Evolutionary conservation across 164 flowering plant species (phyloP).

Genomic region (Protea cynaroides): DNA sequence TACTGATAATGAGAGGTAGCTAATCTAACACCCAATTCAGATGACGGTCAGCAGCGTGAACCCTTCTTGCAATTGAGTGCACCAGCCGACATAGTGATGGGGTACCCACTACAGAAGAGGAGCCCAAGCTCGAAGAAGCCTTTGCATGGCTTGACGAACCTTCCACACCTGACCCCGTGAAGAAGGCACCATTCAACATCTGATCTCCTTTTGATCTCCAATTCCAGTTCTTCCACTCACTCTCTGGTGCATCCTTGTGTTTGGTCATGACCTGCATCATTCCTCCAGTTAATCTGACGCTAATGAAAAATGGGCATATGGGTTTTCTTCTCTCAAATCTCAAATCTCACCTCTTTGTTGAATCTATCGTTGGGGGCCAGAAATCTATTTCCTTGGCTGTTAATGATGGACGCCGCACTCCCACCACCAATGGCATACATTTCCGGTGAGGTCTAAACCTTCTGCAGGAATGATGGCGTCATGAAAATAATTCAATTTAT

Average conservation of each 20-base stretch:
- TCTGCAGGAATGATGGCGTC: too few relatives aligned
- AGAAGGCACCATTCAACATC: slow-evolving; percentile 70
- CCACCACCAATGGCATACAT: slow-evolving; percentile 94
- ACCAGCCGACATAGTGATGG: slow-evolving; percentile 51
- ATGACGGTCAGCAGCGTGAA: slow-evolving; percentile 32
- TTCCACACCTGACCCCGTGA: slow-evolving; percentile 54
- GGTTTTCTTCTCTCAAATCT: not conserved
- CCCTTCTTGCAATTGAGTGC: slow-evolving; percentile 59
- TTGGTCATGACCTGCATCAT: slow-evolving; percentile 56
- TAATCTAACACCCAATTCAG: too few relatives aligned
- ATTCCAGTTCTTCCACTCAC: slow-evolving; percentile 64
- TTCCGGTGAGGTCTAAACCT: slow-evolving; percentile 77
- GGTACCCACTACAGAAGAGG: slow-evolving; percentile 45
- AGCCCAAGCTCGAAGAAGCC: slow-evolving; percentile 62
- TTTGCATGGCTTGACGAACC: slow-evolving; percentile 59
- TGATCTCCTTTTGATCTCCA: slow-evolving; percentile 80
- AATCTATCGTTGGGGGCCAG: slow-evolving; percentile 48
- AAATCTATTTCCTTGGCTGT: slow-evolving; percentile 80
- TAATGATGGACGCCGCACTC: slow-evolving; percentile 72
- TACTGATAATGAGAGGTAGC: too few relatives aligned
- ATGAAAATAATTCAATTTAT: too few relatives aligned
- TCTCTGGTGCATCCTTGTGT: slow-evolving; percentile 45
- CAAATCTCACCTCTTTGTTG: slow-evolving; percentile 51
- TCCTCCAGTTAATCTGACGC: not conserved
- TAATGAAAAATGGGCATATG: too few relatives aligned